Evolutionary conservation across 139 green algal species (phyloP).

Genomic region (Ulvella scutata): DNA sequence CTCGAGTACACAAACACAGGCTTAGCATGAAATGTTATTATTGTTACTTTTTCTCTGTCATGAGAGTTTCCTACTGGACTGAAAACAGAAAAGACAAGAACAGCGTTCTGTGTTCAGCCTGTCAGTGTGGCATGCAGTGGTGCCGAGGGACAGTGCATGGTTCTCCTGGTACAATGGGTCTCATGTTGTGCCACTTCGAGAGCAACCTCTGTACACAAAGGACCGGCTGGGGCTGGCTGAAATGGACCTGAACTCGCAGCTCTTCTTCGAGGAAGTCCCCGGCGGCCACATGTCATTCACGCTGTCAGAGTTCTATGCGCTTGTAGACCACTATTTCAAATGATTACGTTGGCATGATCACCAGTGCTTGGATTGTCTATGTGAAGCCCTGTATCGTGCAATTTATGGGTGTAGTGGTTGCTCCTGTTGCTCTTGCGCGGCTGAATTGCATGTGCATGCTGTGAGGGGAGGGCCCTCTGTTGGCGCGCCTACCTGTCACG

Average conservation of each 20-base stretch:
- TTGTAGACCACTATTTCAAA: neutral
- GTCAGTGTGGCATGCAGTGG: conserved; percentile 27
- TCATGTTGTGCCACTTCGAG: conserved; percentile 21
- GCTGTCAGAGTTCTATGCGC: neutral
- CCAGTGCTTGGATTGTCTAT: too few species aligned
- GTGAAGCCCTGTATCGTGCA: too few species aligned
- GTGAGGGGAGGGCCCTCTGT: too few species aligned
- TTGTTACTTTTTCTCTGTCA: neutral
- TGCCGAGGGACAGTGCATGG: conserved; percentile 52
- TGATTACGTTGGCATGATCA: too few species aligned
- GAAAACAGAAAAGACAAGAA: too few species aligned
- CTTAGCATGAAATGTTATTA: neutral
- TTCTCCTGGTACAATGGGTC: conserved; percentile 61
- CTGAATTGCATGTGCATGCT: too few species aligned
- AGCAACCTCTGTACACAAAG: conserved; percentile 26
- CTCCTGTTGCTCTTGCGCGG: too few species aligned
- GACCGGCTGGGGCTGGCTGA: neutral
- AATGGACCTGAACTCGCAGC: neutral
- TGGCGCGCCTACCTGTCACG: too few species aligned
- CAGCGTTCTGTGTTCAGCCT: too few species aligned
- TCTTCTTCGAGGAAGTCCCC: neutral
- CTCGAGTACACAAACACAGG: neutral
- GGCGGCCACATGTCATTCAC: neutral
- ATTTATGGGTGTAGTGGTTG: too few species aligned
- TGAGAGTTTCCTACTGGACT: neutral